phyloP scores from a whole-genome alignment of 2,329 filamentous ascomycete genomes.

The Fusarium chaquense region DNA sequence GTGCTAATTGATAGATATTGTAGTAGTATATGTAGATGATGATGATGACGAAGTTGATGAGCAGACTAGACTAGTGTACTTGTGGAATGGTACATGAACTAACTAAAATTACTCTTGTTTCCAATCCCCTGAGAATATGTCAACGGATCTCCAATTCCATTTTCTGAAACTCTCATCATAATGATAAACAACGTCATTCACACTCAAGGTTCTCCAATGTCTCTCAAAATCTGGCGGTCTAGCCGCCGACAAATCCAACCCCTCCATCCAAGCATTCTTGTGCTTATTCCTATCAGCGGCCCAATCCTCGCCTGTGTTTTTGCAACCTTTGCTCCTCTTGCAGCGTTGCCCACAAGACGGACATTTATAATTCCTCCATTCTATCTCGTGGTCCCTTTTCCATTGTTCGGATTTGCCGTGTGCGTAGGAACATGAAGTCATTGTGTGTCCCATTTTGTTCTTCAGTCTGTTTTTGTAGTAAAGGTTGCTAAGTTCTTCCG shows the following conservation, averaged over 20 bases:
- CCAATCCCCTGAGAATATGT: background rate
- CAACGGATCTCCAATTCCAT: conserved; percentile 24
- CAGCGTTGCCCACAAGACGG: background rate
- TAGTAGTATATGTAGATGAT: too few species aligned
- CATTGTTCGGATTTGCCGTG: conserved; percentile 9
- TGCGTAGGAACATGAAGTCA: background rate
- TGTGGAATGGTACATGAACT: too few species aligned
- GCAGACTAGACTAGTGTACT: too few species aligned
- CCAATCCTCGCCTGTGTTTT: conserved; percentile 5
- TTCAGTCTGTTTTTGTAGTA: background rate
- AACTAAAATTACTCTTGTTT: background rate
- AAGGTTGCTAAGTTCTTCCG: fast-evolving
- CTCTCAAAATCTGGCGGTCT: conserved; percentile 24
- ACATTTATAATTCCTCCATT: conserved; percentile 6
- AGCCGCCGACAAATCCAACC: background rate
- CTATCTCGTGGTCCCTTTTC: background rate
- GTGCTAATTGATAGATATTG: background rate
- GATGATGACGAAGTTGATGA: too few species aligned
- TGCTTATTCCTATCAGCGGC: background rate
- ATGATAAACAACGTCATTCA: background rate
- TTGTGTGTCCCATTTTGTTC: conserved; percentile 4
- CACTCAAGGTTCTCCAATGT: conserved; percentile 6
- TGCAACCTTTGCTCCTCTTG: conserved; percentile 1
- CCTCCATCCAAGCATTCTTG: background rate
- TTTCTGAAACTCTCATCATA: background rate